Evolutionary conservation across 2,329 filamentous ascomycete species (phyloP), one percentile per base, ranked within the genome.

Genomic region (Venturia pyrina): DNA sequence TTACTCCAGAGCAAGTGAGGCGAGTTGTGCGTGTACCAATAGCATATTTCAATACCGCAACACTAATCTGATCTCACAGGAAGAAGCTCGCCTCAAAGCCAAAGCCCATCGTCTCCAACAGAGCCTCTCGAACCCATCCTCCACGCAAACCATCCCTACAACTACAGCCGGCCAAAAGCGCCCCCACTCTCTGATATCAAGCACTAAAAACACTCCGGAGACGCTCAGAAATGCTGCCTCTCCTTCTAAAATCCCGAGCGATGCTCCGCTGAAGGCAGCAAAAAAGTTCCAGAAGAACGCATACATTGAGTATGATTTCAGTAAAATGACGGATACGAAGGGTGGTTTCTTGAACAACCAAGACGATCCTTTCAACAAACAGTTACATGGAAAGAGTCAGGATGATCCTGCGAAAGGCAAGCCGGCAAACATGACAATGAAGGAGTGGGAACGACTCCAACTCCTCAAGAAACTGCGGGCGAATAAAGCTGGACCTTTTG

Each of bases 241-340:
- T 70, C 71, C 41, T 74, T 69, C 34, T 24, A 73, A 67, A 70
- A 69, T 70, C 77, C 69, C 75, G 73, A 70, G 75, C 71, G 78
- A 83, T 69, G 79, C 81, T 19, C 79, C 74, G 67, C 87, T 96
- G 62, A 87, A 87, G 65, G 89, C 93, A 0, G 90, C 91, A 48
- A 85, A 87, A 72, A 97, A 96, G 73, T 97, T 98, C 70, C 87
- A 90, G 68, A 93, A 95, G 61, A 73, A 72, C 8, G 74, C 75
- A 75, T 98, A 89, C 74, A 93, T 99, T 73, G 95, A 99, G 74
- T 98, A 97, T 78, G 95, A 99, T 76, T 95, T 99, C 78, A 93
- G 90, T 74, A 89, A 93, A 78, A 98, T 99, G 92, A 96, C 89
- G 7, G 95, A 99, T 75, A 98, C 93, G 0, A 97, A 97, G 74